Evolutionary conservation across 176 grass and related monocot genomes (phyloP), one percentile per base, ranked within the genome.

Genomic region (Juncus inflexus): DNA sequence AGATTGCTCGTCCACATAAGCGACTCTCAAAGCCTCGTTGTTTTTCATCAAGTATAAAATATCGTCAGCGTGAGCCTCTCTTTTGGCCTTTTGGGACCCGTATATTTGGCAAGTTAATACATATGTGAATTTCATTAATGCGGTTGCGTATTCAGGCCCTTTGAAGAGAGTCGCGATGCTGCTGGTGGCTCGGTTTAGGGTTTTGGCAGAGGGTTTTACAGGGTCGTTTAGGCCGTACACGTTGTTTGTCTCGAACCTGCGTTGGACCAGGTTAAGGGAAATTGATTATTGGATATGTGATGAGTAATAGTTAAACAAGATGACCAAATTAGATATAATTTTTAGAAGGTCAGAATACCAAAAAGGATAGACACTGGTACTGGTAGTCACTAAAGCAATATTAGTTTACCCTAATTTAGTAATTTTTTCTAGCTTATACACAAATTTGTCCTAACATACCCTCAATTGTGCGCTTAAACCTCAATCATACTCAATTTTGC

Each of bases 51-150:
- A 82, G 78, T 75, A 64, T 57, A 86, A 62, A 74, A 97, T 91
- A 72, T 97, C 92, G 12, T 89, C 77, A 36, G 92, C 92, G 65
- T 77, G 84, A 64, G 63, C 12, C 39, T 97, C 92, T 70, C 89
- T 97, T 72, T 64, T 75, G 9, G 76, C 76, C 78, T 97, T 97
- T 77, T 97, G 87, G 53, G 67, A 83, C 49, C 92, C 92, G 61
- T 91, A 97, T 81, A 91, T 97, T 79, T 97, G 92, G 75, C 92
- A 97, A 42, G 92, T 4, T 40, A 97, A 79, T 36, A 97, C 92
- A 69, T 91, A 97, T 10, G 92, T 97, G 67, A 86, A 97, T 71
- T 97, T 97, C 92, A 97, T 89, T 15, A 97, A 71, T 50, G 87
- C 85, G 74, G 77, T 68, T 64, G 84, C 87, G 70, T 86, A 78